Conservation (phyloP, 805 yeast species). For the Candida ponderosae region DNA sequence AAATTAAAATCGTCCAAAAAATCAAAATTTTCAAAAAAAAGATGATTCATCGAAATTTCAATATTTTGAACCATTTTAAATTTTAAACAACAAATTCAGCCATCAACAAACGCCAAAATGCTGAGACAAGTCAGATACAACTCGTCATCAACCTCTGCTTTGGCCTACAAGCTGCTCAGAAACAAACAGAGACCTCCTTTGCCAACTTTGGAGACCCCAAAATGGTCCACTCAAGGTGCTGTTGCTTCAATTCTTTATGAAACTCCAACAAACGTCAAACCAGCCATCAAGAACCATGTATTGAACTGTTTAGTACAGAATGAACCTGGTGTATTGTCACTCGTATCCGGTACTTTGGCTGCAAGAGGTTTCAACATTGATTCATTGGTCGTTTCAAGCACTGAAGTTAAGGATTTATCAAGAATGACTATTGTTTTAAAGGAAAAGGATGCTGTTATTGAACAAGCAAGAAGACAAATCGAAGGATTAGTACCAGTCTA, state of each 20-base stretch:
- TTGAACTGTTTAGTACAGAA: conserved; percentile 95
- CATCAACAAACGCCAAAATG: not conserved
- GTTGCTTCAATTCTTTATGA: conserved; percentile 93
- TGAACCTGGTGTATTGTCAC: conserved; percentile 95
- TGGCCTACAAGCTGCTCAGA: conserved; percentile 87
- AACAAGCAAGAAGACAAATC: conserved; percentile 96
- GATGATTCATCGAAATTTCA: not conserved
- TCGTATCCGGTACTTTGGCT: conserved; percentile 91
- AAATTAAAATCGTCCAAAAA: no score
- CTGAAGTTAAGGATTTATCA: conserved; percentile 91
- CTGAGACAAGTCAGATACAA: conserved; percentile 8
- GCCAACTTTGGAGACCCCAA: conserved; percentile 89
- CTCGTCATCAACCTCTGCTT: conserved; percentile 80
- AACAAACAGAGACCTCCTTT: conserved; percentile 82
- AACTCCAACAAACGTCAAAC: conserved; percentile 51
- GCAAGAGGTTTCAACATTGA: conserved; percentile 98
- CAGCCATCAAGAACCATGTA: conserved; percentile 78
- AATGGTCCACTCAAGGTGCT: conserved; percentile 94
- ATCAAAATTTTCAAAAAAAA: not conserved
- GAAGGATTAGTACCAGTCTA: conserved; percentile 98
- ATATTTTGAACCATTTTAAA: no score
- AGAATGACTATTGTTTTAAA: conserved; percentile 94
- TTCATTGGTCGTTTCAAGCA: conserved; percentile 91
- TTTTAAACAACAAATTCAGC: not conserved
- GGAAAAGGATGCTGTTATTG: conserved; percentile 94